Base-by-base conservation (phyloP, 1,139 yeast species). In the Pichia sp. region DNA sequence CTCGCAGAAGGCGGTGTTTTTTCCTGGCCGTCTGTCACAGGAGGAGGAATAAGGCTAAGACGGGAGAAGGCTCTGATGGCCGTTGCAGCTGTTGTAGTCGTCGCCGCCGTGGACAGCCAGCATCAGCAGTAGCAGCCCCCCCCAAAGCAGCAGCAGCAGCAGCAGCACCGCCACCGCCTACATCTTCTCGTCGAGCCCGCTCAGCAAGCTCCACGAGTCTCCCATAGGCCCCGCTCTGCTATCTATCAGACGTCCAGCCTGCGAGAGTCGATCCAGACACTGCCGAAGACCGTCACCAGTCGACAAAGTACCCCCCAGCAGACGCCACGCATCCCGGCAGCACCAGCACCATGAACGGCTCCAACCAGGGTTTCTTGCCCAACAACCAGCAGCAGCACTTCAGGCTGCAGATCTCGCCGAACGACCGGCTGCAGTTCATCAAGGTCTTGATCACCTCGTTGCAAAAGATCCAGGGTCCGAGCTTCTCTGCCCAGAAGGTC, bases 381-480 rank as follows among this genome's bases (percentile, higher is more conserved):
- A 45, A 54, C 13, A 55, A 56, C 16, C 46, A 51, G 46, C 54
- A 51, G 30, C 57, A 54, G 49, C 55, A 58, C 32, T 47, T 52
- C 38, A 41, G 52, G 31, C 34, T 54, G 52, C 60, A 54, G 38
- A 61, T 68, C 19, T 56, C 65, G 3, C 59, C 64, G 11, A 61
- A 65, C 40, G 71, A 67, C 44, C 59, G 71, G 42, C 45, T 59
- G 8, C 69, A 65, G 45, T 68, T 68, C 55, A 63, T 67, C 34
- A 67, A 62, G 32, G 61, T 66, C 41, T 62, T 68, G 10, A 61
- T 67, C 26, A 58, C 63, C 1, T 61, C 70, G 7, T 57, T 67
- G n/a, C 65, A 67, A 43, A 66, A 66, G 49, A 61, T 67, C n/a
- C 70, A 67, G 51, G 71, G 71, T 1, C 58, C 61, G 15, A 60